Base-by-base conservation (phyloP, 106 monocot genomes). In the Phalaenopsis equestris region DNA sequence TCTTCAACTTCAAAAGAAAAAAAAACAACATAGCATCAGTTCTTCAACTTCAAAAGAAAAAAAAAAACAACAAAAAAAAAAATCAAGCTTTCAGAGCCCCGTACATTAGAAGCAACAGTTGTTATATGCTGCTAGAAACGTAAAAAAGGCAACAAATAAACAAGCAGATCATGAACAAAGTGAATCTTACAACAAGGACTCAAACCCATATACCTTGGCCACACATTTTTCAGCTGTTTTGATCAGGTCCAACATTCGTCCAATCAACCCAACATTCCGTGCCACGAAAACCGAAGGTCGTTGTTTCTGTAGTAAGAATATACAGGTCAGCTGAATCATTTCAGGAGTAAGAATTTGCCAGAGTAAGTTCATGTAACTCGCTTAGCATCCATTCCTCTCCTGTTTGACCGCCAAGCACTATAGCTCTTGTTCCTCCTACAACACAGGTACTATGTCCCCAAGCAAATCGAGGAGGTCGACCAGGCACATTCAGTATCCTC, bases 371-470 rank as follows among this genome's bases (percentile, higher is more conserved):
- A 57, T 97, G 85, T 75, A 97, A 64, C 78, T 97, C 96, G 38
- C 90, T 92, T 21, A 94, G 76, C 93, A 97, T 92, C 96, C 96
- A 97, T 64, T 97, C 96, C 68, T 97, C 96, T 46, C 94, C 96
- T 55, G 96, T 97, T 82, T 97, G 94, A 17, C 93, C 92, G 3
- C 96, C 96, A 23, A 97, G 92, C 18, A 97, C 96, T 55, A 97
- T 84, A 24, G 92, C 90, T 76, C 87, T 81, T 55, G 96, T 90
- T 78, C 94, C 96, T 45, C 93, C 94, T 15, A 97, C 94, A 6
- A 97, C 90, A 79, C 96, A 97, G 0, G 96, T 97, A 73, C 96
- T 94, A 67, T 97, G 96, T 19, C 96, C 96, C 96, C 96, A 97
- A 41, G 96, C 96, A 85, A 97, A 97, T 36, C 92, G 85, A 8